Percentiles rank a stretch among this genome's conserved stretches.
Conservation (phyloP, 2,329 filamentous ascomycete species). For the Keithomyces neogunnii region DNA sequence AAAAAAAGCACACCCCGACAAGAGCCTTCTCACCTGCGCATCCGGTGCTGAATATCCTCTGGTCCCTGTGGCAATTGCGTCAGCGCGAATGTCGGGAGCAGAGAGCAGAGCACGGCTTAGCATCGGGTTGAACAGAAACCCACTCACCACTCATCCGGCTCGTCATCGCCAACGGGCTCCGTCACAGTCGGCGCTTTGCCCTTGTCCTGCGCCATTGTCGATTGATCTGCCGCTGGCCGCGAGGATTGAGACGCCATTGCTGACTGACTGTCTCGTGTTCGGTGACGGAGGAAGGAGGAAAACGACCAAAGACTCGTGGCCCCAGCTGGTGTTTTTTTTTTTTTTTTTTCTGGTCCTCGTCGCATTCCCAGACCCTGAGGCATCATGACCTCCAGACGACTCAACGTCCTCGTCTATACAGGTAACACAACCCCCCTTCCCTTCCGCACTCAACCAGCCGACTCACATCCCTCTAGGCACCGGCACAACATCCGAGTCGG, state of each 20-base stretch:
- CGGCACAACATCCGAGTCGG: conserved; percentile 80
- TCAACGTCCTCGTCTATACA: conserved; percentile 92
- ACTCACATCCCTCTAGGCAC: conserved; percentile 45
- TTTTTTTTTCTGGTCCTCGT: no score
- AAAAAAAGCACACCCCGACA: neutral
- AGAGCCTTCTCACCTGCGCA: conserved; percentile 59
- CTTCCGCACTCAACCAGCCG: neutral
- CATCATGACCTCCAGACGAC: conserved; percentile 56
- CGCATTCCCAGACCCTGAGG: neutral
- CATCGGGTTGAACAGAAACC: conserved; percentile 14
- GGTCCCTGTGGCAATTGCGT: conserved; percentile 59
- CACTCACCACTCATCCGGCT: conserved; percentile 87
- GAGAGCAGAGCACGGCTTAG: conserved; percentile 10
- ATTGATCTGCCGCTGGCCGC: neutral
- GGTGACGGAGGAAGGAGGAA: conserved; percentile 2
- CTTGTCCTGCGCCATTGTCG: conserved; percentile 43
- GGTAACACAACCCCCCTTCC: conserved; percentile 40
- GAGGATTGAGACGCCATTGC: conserved; percentile 9
- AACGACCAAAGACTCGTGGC: no score
- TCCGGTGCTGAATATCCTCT: conserved; percentile 93
- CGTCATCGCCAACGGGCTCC: conserved; percentile 49
- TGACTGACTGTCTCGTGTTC: neutral
- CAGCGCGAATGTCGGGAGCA: conserved; percentile 2
- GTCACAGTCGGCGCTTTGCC: conserved; percentile 30
- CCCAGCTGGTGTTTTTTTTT: no score